These are phyloP conservation scores for Heliamphora pulchella DNA, from an alignment of 179 eudicot genomes.

Conservation along the genomic window DNA sequence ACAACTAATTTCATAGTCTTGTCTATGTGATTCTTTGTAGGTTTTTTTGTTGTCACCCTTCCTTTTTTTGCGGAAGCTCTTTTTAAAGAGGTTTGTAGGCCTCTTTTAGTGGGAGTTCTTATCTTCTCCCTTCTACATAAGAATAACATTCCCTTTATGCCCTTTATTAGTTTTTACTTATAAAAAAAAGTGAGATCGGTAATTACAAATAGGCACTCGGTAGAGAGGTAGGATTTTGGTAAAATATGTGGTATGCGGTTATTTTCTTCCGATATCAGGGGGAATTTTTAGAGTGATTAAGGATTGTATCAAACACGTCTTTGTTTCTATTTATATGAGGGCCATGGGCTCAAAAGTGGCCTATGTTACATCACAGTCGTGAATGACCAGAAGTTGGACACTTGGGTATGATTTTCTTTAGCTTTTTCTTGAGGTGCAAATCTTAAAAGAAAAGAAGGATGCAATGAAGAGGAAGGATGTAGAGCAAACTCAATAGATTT, in stretches of 20 bases:
- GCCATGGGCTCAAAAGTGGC: not conserved
- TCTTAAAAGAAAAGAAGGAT: not conserved
- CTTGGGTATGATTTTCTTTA: not conserved
- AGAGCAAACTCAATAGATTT: not conserved
- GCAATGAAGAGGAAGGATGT: not conserved
- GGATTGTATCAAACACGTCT: not conserved
- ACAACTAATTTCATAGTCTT: too few species aligned
- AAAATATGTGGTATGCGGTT: not conserved
- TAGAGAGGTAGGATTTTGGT: slow-evolving; percentile 4
- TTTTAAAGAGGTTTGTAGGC: too few species aligned
- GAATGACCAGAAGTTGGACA: not conserved
- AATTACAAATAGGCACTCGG: not conserved
- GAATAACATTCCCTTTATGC: too few species aligned
- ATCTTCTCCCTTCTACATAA: too few species aligned
- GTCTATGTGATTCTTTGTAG: too few species aligned
- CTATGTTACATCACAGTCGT: not conserved
- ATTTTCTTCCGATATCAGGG: not conserved
- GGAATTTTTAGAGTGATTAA: not conserved
- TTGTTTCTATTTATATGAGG: not conserved
- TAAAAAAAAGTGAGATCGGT: too few species aligned
- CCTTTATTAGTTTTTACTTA: too few species aligned
- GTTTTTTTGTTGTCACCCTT: too few species aligned
- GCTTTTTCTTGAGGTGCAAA: not conserved
- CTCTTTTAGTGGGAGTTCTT: too few species aligned
- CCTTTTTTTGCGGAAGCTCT: too few species aligned